A percentile compares a stretch with the other conserved stretches of the same genome.
These are phyloP conservation scores for Heimioporus sp. DNA, from an alignment of 768 basidiomycete genomes.

Conservation along the genomic window DNA sequence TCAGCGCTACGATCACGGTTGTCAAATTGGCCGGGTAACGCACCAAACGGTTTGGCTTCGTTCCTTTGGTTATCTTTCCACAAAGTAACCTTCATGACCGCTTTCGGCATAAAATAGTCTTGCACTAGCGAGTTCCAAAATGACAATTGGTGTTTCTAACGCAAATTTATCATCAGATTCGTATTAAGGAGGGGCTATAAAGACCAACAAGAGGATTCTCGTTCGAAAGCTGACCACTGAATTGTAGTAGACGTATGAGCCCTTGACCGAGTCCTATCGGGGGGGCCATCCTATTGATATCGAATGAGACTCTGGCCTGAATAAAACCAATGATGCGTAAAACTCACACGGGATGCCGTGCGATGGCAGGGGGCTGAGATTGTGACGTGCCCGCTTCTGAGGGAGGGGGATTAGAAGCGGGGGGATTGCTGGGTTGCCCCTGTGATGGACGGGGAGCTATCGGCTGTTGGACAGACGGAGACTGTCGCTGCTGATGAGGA, in stretches of 20 bases:
- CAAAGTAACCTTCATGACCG: conserved; percentile 76
- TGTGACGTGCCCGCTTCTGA: conserved; percentile 33
- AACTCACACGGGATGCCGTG: conserved; percentile 33
- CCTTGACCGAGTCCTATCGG: conserved; percentile 60
- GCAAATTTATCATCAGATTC: neutral
- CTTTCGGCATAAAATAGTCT: conserved; percentile 69
- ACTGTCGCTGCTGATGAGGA: conserved; percentile 31
- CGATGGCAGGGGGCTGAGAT: conserved; percentile 26
- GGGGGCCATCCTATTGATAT: conserved; percentile 28
- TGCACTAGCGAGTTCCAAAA: conserved; percentile 68
- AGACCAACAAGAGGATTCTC: conserved; percentile 47
- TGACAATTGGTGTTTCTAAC: conserved; percentile 58
- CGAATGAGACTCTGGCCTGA: conserved; percentile 14
- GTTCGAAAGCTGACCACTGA: conserved; percentile 61
- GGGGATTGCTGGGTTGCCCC: conserved; percentile 20
- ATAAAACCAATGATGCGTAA: neutral
- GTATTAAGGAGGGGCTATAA: neutral
- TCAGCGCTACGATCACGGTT: conserved; percentile 2
- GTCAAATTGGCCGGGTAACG: conserved; percentile 21
- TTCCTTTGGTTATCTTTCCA: conserved; percentile 81
- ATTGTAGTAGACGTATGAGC: conserved; percentile 60
- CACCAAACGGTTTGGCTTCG: conserved; percentile 85
- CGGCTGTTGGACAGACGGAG: conserved; percentile 34
- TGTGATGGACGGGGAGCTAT: conserved; percentile 38
- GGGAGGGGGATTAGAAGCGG: conserved; percentile 23